These are phyloP conservation scores for Magnusiomyces magnusii DNA, from an alignment of 1,139 yeast genomes.

Conservation along the genomic window DNA sequence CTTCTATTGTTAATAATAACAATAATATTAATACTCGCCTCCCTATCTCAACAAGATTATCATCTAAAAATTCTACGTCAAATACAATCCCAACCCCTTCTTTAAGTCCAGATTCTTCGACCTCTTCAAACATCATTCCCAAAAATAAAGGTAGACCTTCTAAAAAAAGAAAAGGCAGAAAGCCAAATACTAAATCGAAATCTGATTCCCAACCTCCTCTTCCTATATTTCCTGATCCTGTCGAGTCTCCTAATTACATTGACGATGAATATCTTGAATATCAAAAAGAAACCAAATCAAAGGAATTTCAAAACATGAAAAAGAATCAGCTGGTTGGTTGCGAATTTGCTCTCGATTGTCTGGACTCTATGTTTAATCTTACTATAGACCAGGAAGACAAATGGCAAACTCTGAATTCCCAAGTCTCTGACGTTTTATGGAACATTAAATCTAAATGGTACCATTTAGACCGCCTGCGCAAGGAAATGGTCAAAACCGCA, in stretches of 20 bases:
- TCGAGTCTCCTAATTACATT: neutral
- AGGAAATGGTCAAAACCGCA: neutral
- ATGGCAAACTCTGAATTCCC: neutral
- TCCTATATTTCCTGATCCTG: neutral
- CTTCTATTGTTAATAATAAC: neutral
- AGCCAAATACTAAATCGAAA: neutral
- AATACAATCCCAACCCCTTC: neutral
- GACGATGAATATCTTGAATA: neutral
- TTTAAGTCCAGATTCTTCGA: neutral
- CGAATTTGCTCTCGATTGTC: neutral
- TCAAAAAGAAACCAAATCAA: neutral
- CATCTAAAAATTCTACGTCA: neutral
- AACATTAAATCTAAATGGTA: neutral
- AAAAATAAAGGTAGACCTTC: neutral
- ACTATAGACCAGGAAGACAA: neutral
- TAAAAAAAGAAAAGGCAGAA: neutral
- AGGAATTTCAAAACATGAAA: neutral
- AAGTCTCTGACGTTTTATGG: neutral
- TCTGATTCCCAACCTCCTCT: neutral
- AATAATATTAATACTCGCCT: neutral
- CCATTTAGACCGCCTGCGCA: neutral
- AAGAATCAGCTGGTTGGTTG: neutral
- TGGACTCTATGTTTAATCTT: neutral
- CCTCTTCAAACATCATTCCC: neutral
- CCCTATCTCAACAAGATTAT: neutral